Base-by-base conservation (phyloP, 106 monocot species). In the Dendrobium huoshanense region DNA sequence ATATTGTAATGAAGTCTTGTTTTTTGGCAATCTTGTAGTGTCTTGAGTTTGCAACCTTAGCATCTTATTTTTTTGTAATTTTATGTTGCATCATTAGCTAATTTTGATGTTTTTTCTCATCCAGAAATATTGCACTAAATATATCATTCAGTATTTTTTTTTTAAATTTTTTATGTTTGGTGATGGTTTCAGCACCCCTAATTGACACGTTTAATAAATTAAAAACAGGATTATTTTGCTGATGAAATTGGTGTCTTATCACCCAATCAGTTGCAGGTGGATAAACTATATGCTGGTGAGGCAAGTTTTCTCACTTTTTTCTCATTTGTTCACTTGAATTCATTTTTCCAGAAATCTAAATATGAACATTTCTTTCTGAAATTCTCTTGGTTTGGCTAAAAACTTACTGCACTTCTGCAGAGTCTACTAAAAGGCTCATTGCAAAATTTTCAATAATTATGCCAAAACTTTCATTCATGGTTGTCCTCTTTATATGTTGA, bases 171-270 rank as follows among this genome's bases (percentile, higher is more conserved):
- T 70, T 13, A 70, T 70, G 4, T 72, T 72, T 68, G 11, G 4
- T 33, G 27, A 37, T 40, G 24, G 2, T 72, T 40, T 40, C 16
- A 15, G 5, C 11, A 40, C 16, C 3, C 17, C 40, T 40, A 72
- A 16, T 72, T 72, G 37, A 27, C 40, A 72, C 16, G 40, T 15
- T 2, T 72, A 8, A 27, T 33, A 72, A 68, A 72, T 72, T 37
- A 40, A 72, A 72, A 64, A 43, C 88, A 96, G 96, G 96, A 94
- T 82, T 94, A 96, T 84, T 45, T 92, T 86, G 91, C 94, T 86
- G 96, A 96, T 84, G 94, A 96, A 87, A 90, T 96, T 81, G 96
- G 96, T 77, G 96, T 96, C 61, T 77, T 96, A 77, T 96, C 96
- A 55, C 94, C 96, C 42, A 88, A 84, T 90, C 96, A 96, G 81